These are phyloP conservation scores for Botrytis galanthina DNA, from an alignment of 2,329 filamentous ascomycete species.

Conservation along the genomic window DNA sequence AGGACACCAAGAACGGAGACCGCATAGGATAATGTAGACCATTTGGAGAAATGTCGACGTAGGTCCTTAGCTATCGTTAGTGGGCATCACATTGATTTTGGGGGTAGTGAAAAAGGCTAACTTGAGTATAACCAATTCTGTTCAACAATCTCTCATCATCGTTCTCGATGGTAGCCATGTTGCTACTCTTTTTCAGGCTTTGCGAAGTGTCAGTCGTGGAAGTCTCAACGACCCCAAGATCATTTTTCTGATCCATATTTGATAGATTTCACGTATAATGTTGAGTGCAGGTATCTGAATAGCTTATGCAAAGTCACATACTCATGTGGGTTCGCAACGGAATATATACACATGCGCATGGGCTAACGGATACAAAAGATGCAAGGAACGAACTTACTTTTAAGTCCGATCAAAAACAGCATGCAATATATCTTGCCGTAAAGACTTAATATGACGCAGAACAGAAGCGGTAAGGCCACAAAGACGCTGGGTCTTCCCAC, in stretches of 20 bases:
- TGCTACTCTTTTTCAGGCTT: not conserved
- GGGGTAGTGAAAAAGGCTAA: slow-evolving; percentile 36
- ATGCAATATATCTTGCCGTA: not conserved
- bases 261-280: not conserved
- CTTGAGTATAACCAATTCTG: slow-evolving; percentile 62
- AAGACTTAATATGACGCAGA: not conserved
- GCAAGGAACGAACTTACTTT: not conserved
- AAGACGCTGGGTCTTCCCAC: not conserved
- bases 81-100: not conserved
- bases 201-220: slow-evolving; percentile 9
- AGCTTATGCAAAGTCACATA: slow-evolving; percentile 3
- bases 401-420: not conserved
- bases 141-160: slow-evolving; percentile 60
- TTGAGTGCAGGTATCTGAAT: not conserved
- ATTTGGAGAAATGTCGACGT: slow-evolving; percentile 62
- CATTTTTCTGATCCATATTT: slow-evolving; percentile 9
- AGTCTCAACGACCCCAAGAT: not conserved
- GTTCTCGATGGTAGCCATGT: slow-evolving; percentile 52
- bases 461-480: not conserved
- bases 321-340: slow-evolving; percentile 8
- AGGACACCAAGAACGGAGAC: slow-evolving; percentile 64
- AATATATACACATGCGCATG: not conserved
- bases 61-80: slow-evolving; percentile 49
- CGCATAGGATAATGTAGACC: slow-evolving; percentile 65
- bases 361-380: not conserved